Percentiles rank a stretch among this genome's conserved stretches.
Conservation (phyloP, 345 rosid genomes). For the Pelargonium nanum region DNA sequence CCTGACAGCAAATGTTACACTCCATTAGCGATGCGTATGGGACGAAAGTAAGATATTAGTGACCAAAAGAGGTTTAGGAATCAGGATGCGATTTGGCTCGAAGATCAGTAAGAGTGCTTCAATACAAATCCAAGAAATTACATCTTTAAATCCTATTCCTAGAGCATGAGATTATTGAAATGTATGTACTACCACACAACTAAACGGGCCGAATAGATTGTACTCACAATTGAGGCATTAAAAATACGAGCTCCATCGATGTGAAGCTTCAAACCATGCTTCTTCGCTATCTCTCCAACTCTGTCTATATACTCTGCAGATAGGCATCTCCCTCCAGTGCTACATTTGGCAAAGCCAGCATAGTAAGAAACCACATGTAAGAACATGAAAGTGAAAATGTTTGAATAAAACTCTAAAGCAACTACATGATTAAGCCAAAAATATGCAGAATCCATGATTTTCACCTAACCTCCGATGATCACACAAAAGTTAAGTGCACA, state of each 20-base stretch:
- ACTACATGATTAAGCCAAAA: too few species aligned
- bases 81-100: background rate
- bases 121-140: too few species aligned
- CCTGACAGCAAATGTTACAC: constrained; percentile 30
- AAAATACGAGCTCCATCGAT: constrained; percentile 95
- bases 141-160: too few species aligned
- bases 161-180: background rate
- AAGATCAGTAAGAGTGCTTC: background rate
- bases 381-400: background rate
- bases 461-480: too few species aligned
- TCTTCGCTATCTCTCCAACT: constrained; percentile 74
- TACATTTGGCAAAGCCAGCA: constrained; percentile 25
- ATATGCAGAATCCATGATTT: too few species aligned
- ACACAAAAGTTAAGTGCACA: too few species aligned
- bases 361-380: constrained; percentile 3
- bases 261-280: constrained; percentile 81
- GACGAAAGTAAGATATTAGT: too few species aligned
- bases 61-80: too few species aligned
- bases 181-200: background rate
- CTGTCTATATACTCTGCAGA: constrained; percentile 54
- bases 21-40: too few species aligned
- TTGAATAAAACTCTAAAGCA: too few species aligned
- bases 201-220: background rate
- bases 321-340: constrained; percentile 80
- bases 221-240: constrained; percentile 80